Percentiles rank a stretch among this genome's conserved stretches.
Evolutionary conservation across 106 monocot species (phyloP).

Genomic region (Allium sativum): DNA sequence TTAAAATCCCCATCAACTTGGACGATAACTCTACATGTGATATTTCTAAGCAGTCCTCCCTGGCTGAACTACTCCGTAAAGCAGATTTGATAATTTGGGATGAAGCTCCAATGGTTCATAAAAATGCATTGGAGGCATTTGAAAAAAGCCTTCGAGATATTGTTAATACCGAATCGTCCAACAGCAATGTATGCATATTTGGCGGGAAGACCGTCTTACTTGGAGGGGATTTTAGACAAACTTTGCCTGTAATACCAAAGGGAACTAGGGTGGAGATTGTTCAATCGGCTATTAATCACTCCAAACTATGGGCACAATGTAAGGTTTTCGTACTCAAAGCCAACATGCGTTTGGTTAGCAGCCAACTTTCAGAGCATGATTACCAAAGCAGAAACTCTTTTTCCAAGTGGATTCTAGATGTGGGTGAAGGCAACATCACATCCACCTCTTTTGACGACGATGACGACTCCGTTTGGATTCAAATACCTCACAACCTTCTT

Average conservation of each 20-base stretch:
- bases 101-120: constrained; percentile 11
- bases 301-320: not conserved
- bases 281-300: too few species aligned
- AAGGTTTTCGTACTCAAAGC: not conserved
- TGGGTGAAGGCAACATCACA: not conserved
- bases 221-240: constrained; percentile 11
- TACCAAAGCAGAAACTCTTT: not conserved
- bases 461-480: too few species aligned
- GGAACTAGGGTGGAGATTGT: too few species aligned
- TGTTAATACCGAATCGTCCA: not conserved
- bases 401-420: not conserved
- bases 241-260: constrained; percentile 1
- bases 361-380: not conserved
- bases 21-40: too few species aligned
- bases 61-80: too few species aligned
- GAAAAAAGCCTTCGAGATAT: constrained; percentile 5
- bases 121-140: constrained; percentile 3
- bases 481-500: too few species aligned
- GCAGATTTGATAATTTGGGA: constrained; percentile 3
- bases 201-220: constrained; percentile 1
- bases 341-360: constrained; percentile 1
- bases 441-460: too few species aligned
- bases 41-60: too few species aligned
- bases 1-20: too few species aligned
- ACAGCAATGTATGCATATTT: not conserved